Conservation (phyloP, 1,284 basidiomycete species). For the Cryptococcus neoformans region DNA sequence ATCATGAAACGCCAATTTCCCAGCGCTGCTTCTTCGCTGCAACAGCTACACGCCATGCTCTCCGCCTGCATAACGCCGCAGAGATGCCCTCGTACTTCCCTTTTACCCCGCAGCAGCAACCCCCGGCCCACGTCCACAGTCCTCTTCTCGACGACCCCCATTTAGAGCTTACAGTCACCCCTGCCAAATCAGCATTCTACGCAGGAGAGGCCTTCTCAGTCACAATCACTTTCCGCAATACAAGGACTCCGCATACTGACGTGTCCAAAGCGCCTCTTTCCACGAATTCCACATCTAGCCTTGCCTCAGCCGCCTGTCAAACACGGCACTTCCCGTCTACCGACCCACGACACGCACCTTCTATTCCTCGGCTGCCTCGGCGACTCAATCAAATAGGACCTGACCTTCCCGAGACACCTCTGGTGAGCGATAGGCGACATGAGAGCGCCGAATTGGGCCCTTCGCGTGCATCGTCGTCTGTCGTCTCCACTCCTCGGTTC, state of each 20-base stretch:
- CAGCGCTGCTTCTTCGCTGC: too few relatives aligned
- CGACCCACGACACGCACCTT: background rate
- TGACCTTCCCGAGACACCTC: conserved; percentile 3
- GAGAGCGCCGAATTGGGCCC: conserved; percentile 30
- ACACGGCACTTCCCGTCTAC: conserved; percentile 7
- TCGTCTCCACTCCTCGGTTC: conserved; percentile 6
- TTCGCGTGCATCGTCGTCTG: conserved; percentile 10
- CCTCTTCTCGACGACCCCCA: conserved; percentile 26
- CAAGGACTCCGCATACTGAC: conserved; percentile 44
- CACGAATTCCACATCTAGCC: conserved; percentile 6
- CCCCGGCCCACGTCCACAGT: too few relatives aligned
- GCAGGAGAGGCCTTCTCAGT: conserved; percentile 85
- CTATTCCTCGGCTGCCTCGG: background rate
- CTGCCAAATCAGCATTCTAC: conserved; percentile 84
- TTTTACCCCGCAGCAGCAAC: background rate
- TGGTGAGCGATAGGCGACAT: background rate
- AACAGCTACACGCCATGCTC: too few relatives aligned
- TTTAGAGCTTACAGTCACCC: conserved; percentile 56
- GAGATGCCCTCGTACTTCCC: conserved; percentile 30
- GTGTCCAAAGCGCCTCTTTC: conserved; percentile 10
- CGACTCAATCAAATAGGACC: conserved; percentile 20
- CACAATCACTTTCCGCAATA: conserved; percentile 83
- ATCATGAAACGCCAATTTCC: too few relatives aligned
- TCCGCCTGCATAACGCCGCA: too few relatives aligned
- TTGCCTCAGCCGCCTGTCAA: conserved; percentile 11